Evolutionary conservation across 2,329 filamentous ascomycete species (phyloP).

Genomic region (Diplodia mutila): DNA sequence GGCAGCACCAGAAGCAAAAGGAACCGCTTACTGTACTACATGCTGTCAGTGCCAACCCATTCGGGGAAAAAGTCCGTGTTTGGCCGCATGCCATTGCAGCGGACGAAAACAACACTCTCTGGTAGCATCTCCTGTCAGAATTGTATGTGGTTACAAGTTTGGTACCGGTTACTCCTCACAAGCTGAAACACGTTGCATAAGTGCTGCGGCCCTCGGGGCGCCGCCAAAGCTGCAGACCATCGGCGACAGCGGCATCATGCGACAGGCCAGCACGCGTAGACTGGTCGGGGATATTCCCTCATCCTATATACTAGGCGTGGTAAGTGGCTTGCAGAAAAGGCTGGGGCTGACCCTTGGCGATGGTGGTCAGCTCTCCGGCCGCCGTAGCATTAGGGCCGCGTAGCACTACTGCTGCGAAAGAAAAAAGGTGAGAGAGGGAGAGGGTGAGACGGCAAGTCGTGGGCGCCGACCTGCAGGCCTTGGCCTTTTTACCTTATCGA

Average conservation of each 20-base stretch:
- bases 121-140: background rate
- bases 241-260: background rate
- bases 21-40: background rate
- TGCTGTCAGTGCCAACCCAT: background rate
- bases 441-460: conserved; percentile 1
- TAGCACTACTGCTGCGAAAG: background rate
- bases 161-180: no score
- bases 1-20: background rate
- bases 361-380: conserved; percentile 4
- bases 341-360: conserved; percentile 1
- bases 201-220: background rate
- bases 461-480: background rate
- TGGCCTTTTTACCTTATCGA: background rate
- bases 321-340: conserved; percentile 8
- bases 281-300: conserved; percentile 4
- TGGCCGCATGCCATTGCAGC: background rate
- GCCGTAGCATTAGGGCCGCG: background rate
- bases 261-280: background rate
- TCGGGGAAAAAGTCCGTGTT: background rate
- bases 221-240: background rate
- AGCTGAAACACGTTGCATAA: background rate
- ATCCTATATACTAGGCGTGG: background rate
- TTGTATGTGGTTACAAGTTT: no score
- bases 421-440: background rate
- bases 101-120: background rate